Conservation (phyloP, 495 filamentous ascomycete genomes). For the Cetradonia linearis region DNA sequence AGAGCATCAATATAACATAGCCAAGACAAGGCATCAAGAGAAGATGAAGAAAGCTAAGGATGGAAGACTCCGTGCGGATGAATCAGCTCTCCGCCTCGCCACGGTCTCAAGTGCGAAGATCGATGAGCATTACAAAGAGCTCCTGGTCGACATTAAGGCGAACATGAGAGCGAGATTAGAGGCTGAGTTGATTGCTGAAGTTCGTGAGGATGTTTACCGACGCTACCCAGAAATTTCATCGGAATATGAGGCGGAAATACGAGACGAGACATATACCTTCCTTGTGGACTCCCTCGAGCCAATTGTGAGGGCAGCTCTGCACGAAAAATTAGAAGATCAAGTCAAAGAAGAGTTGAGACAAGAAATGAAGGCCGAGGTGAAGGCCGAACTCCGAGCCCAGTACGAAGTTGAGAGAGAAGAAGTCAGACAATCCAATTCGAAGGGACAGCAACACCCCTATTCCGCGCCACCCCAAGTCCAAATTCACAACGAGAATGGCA, state of each 20-base stretch:
- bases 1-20: background rate
- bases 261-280: constrained; percentile 2
- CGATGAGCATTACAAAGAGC: constrained; percentile 7
- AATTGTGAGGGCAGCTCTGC: constrained; percentile 6
- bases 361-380: constrained; percentile 4
- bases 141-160: constrained; percentile 13
- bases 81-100: constrained; percentile 8
- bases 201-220: constrained; percentile 13
- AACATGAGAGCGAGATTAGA: constrained; percentile 16
- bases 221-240: constrained; percentile 1
- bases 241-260: constrained; percentile 2
- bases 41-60: background rate
- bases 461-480: no score
- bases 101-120: constrained; percentile 9
- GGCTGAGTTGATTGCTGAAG: constrained; percentile 9
- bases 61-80: background rate
- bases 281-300: constrained; percentile 5
- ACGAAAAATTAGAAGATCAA: constrained; percentile 9
- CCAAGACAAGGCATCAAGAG: background rate
- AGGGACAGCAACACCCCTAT: no score
- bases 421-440: background rate
- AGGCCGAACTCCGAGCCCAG: background rate
- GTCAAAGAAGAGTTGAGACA: background rate
- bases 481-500: no score
- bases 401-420: background rate